Evolutionary conservation across 331 rosid species (phyloP), one percentile per base, ranked within the genome.

Genomic region (Arachis monticola): DNA sequence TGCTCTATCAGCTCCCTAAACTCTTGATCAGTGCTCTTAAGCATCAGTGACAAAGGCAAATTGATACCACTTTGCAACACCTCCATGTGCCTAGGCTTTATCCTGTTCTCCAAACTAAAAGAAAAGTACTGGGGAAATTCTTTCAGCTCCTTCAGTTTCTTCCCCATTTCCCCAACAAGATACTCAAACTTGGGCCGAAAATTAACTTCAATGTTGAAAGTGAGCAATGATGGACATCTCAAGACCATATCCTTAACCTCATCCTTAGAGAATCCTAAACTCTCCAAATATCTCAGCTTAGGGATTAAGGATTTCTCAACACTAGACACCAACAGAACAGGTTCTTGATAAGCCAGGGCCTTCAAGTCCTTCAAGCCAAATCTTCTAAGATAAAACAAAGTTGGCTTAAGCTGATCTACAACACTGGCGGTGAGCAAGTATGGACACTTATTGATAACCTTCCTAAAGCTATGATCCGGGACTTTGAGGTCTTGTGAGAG

Each of bases 41-140:
- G 96, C 96, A 93, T 87, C 69, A 82, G 42, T 2, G 97, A 76
- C 87, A 93, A 79, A 64, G 90, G 78, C 79, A 86, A 46, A 55
- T 47, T 55, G 41, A 81, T 35, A 13, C 89, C 95, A 83, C 83
- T 82, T 66, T 77, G 52, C 75, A 82, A 79, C 55, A 73, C 75
- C 78, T 91, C 87, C 81, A 62, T 61, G 42, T 94, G 88, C 79
- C 98, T 90, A 12, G 96, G 93, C 77, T 82, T 93, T 41, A 93
- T 88, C 90, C 97, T 92, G 67, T 93, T 93, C 67, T 91, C 98
- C 83, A 93, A 80, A 74, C 98, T 93, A 61, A 93, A 93, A 1
- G 96, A 84, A 62, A 93, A 91, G 58, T 87, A 93, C 82, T 91
- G 98, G 72, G 98, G 98, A 63, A 93, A 93, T 17, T 79, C 91